These are phyloP conservation scores for Talaromyces ruber DNA, from an alignment of 495 filamentous ascomycete genomes.

Conservation along the genomic window DNA sequence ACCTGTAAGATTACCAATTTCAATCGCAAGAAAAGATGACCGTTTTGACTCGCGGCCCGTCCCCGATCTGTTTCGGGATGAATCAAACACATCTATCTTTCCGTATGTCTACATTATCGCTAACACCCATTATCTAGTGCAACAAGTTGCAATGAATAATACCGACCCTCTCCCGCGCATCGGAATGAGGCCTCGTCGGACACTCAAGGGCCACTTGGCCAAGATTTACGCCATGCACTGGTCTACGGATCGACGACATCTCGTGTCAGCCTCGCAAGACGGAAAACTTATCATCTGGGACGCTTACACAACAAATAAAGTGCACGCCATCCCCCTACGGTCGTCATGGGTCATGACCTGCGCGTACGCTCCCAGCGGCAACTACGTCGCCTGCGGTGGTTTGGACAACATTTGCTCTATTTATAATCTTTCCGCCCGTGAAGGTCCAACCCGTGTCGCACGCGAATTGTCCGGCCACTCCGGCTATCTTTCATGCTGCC, in stretches of 20 bases:
- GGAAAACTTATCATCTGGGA: conserved; percentile 99
- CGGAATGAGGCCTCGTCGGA: conserved; percentile 92
- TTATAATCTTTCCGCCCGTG: conserved; percentile 94
- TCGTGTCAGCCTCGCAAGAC: conserved; percentile 97
- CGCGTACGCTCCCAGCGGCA: conserved; percentile 96
- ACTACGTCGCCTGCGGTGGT: conserved; percentile 96
- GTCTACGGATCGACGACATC: conserved; percentile 96
- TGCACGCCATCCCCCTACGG: conserved; percentile 95
- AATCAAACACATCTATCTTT: not conserved
- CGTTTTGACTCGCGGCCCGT: not conserved
- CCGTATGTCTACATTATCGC: not conserved
- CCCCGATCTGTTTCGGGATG: not conserved
- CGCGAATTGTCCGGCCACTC: conserved; percentile 95
- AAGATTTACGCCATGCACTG: conserved; percentile 99
- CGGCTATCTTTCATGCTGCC: conserved; percentile 95
- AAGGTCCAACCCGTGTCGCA: conserved; percentile 92
- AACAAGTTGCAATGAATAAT: conserved; percentile 78
- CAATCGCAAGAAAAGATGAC: not conserved
- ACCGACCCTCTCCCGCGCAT: conserved; percentile 86
- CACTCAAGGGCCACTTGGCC: conserved; percentile 92
- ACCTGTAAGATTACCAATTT: conserved; percentile 63
- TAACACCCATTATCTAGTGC: conserved; percentile 47
- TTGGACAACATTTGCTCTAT: conserved; percentile 99
- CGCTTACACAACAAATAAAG: conserved; percentile 98
- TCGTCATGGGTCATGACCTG: conserved; percentile 99